These are phyloP conservation scores for Nitzschia inconspicua DNA, from an alignment of 108 stramenopile genomes.

Conservation along the genomic window DNA sequence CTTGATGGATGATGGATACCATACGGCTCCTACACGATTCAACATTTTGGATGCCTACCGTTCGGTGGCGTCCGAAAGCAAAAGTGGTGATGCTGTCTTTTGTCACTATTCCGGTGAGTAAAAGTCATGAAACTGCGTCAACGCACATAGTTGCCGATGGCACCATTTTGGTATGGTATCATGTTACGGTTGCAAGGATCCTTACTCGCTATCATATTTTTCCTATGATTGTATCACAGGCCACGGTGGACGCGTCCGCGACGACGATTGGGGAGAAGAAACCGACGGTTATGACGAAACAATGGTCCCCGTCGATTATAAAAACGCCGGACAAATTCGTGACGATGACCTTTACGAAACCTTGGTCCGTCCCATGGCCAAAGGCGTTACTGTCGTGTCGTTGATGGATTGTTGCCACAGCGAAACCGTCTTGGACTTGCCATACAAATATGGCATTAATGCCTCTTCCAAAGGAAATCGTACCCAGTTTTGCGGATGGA, in stretches of 20 bases:
- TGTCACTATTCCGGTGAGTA: slow-evolving; percentile 60
- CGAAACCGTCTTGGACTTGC: slow-evolving; percentile 79
- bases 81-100: slow-evolving; percentile 62
- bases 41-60: slow-evolving; percentile 62
- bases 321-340: slow-evolving; percentile 74
- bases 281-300: slow-evolving; percentile 29
- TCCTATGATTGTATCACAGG: no score
- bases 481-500: no score
- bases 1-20: slow-evolving; percentile 69
- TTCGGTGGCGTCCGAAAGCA: slow-evolving; percentile 35
- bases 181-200: no score
- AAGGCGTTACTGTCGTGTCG: slow-evolving; percentile 73
- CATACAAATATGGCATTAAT: slow-evolving; percentile 73
- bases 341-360: slow-evolving; percentile 82
- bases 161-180: no score
- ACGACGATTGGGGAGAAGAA: slow-evolving; percentile 49
- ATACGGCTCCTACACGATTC: slow-evolving; percentile 45
- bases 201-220: no score
- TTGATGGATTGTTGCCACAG: slow-evolving; percentile 83
- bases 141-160: no score
- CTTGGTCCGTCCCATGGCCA: slow-evolving; percentile 70
- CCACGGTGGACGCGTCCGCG: slow-evolving; percentile 65
- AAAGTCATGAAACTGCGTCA: no score
- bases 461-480: no score
- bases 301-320: slow-evolving; percentile 89